phyloP scores from a whole-genome alignment of 2,329 filamentous ascomycete genomes.

The Colletotrichum eremochloae region DNA sequence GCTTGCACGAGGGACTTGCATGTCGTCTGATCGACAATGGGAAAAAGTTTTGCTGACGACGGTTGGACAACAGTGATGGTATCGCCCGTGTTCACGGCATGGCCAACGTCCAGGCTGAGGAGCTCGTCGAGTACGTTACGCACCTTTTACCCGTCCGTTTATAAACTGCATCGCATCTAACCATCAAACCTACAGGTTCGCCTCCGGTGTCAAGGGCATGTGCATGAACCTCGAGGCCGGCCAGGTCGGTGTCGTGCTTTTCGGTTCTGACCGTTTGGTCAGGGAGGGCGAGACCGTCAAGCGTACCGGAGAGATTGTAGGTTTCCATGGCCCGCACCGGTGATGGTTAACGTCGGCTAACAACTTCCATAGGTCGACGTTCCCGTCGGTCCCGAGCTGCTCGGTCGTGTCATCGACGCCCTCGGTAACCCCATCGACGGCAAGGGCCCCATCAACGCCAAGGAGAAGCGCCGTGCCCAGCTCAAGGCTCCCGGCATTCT shows the following conservation, averaged over 20 bases:
- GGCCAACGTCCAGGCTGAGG: constrained; percentile 99
- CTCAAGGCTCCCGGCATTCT: constrained; percentile 99
- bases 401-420: constrained; percentile 98
- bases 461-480: constrained; percentile 94
- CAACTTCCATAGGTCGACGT: constrained; percentile 82
- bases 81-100: constrained; percentile 99
- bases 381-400: constrained; percentile 90
- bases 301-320: constrained; percentile 99
- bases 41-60: constrained; percentile 38
- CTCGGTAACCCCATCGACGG: constrained; percentile 99
- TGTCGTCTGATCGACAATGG: constrained; percentile 35
- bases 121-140: constrained; percentile 95
- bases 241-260: constrained; percentile 99
- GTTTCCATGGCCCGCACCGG: constrained; percentile 53
- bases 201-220: constrained; percentile 99
- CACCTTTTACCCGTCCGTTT: constrained; percentile 34
- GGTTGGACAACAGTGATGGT: constrained; percentile 83
- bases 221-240: constrained; percentile 99
- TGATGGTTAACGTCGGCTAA: constrained; percentile 44
- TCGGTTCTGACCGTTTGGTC: constrained; percentile 99
- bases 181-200: constrained; percentile 75
- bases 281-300: constrained; percentile 99
- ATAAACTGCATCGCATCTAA: constrained; percentile 32
- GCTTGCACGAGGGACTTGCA: constrained; percentile 35
- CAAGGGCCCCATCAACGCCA: constrained; percentile 96